Percentiles rank a stretch among this genome's conserved stretches.
These are phyloP conservation scores for Myriosclerotinia duriaeana DNA, from an alignment of 2,329 filamentous ascomycete genomes.

Conservation along the genomic window DNA sequence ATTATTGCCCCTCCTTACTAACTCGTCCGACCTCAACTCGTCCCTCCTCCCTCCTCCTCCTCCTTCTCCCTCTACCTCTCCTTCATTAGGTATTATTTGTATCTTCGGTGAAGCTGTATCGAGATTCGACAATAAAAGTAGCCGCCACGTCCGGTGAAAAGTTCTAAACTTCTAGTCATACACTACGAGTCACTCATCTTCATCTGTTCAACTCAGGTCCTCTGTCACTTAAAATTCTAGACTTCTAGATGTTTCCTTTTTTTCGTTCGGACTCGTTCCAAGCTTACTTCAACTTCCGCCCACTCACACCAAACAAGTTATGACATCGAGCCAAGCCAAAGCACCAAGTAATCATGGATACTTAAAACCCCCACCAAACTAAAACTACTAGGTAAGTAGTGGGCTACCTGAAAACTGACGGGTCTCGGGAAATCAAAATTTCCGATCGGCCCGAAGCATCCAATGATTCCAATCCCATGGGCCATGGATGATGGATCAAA, in stretches of 20 bases:
- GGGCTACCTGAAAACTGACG: too few relatives aligned
- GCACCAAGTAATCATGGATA: background rate
- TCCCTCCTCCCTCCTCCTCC: too few relatives aligned
- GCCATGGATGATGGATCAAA: too few relatives aligned
- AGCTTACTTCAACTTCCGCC: background rate
- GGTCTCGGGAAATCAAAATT: too few relatives aligned
- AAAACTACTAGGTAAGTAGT: background rate
- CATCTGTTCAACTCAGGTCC: slow-evolving; percentile 10
- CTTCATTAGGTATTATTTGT: background rate
- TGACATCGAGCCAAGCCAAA: slow-evolving; percentile 8
- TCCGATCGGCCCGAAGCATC: slow-evolving; percentile 14
- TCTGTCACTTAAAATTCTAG: background rate
- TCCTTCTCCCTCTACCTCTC: too few relatives aligned
- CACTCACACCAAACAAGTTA: slow-evolving; percentile 1
- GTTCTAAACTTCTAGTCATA: too few relatives aligned
- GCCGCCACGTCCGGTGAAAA: too few relatives aligned
- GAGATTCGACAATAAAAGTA: background rate
- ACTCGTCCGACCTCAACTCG: background rate
- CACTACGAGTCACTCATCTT: too few relatives aligned
- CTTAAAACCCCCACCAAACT: slow-evolving; percentile 4
- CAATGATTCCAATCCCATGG: background rate
- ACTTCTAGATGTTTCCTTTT: slow-evolving; percentile 14
- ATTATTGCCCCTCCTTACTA: slow-evolving; percentile 8
- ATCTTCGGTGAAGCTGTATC: slow-evolving; percentile 21
- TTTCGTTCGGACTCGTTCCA: too few relatives aligned